Evolutionary conservation across 345 rosid genomes (phyloP).

Genomic region (Eucalyptus melliodora): DNA sequence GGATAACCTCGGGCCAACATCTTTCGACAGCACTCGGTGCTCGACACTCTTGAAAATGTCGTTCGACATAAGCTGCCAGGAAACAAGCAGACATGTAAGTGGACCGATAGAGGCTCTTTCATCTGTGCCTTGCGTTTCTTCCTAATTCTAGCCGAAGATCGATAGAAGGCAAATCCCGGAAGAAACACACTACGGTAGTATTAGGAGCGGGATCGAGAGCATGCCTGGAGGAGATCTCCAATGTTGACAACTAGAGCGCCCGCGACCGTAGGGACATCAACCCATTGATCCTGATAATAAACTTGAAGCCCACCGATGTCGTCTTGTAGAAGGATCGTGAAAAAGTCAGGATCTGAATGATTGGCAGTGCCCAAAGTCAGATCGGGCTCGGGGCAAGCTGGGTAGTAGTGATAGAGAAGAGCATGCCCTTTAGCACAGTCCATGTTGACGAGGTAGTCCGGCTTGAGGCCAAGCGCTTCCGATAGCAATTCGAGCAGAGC

Average conservation of each 20-base stretch:
- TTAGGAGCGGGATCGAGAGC: not conserved
- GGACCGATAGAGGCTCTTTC: not conserved
- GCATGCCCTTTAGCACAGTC: conserved; percentile 22
- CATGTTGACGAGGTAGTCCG: conserved; percentile 23
- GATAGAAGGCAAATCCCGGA: not conserved
- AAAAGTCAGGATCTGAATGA: conserved; percentile 28
- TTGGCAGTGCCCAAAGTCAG: conserved; percentile 34
- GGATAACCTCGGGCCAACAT: not conserved
- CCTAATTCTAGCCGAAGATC: not conserved
- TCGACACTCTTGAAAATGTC: not conserved
- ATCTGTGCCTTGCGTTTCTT: not conserved
- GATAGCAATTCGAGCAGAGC: conserved; percentile 34
- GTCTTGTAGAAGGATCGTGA: conserved; percentile 52
- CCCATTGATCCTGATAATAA: conserved; percentile 26
- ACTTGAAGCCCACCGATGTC: conserved; percentile 51
- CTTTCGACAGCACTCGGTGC: not conserved
- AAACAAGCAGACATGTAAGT: not conserved
- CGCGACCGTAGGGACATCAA: conserved; percentile 31
- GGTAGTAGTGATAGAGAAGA: conserved; percentile 38
- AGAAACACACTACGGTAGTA: not conserved
- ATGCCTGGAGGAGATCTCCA: conserved; percentile 52
- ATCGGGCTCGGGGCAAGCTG: conserved; percentile 51
- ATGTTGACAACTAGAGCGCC: conserved; percentile 44
- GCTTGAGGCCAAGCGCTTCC: conserved; percentile 38
- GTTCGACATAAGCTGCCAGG: not conserved